Evolutionary conservation across 2,329 filamentous ascomycete genomes (phyloP).

Genomic region (Penicillium italicum): DNA sequence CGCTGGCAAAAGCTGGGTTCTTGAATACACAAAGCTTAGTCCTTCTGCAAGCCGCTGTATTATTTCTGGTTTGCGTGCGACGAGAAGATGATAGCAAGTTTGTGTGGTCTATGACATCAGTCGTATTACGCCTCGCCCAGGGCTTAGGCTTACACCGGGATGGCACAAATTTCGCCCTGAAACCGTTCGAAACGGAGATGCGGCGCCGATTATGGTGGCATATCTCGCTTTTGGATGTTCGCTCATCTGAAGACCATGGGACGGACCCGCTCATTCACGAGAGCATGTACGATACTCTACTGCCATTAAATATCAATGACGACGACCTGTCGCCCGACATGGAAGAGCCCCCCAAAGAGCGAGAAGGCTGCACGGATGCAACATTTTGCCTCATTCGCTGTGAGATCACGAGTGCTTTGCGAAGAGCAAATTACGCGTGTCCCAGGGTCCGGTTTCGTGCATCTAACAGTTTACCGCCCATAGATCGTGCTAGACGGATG

Average conservation of each 20-base stretch:
- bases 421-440: constrained; percentile 38
- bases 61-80: constrained; percentile 55
- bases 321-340: constrained; percentile 49
- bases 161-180: constrained; percentile 46
- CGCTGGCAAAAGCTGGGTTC: constrained; percentile 60
- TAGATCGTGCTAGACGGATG: constrained; percentile 43
- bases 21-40: constrained; percentile 60
- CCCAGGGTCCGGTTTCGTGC: constrained; percentile 26
- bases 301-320: constrained; percentile 53
- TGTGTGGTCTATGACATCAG: constrained; percentile 43
- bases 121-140: constrained; percentile 43
- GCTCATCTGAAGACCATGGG: constrained; percentile 51
- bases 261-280: constrained; percentile 46
- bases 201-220: constrained; percentile 53
- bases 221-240: constrained; percentile 47
- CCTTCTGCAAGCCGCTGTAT: constrained; percentile 59
- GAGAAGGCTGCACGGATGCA: constrained; percentile 53
- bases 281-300: constrained; percentile 45
- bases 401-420: constrained; percentile 48
- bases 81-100: constrained; percentile 42
- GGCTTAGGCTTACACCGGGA: constrained; percentile 52
- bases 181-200: constrained; percentile 52
- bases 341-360: constrained; percentile 47
- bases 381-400: constrained; percentile 52
- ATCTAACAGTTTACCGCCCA: constrained; percentile 12